These are phyloP conservation scores for Eimeria zaria DNA, from an alignment of 169 alveolate species.

Conservation along the genomic window DNA sequence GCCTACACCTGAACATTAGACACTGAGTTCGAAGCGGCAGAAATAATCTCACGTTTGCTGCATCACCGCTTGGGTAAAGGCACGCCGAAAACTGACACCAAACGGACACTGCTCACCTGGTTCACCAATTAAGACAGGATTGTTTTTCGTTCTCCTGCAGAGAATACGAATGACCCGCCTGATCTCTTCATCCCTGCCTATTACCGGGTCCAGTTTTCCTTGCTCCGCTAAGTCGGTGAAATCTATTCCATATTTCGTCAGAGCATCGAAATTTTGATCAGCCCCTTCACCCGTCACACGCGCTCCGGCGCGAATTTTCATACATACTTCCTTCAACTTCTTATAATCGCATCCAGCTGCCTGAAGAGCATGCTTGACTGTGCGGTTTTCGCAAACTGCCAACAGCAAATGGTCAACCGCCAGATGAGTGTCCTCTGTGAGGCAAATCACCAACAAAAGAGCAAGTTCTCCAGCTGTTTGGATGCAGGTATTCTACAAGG, in stretches of 20 bases:
- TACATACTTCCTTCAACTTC: constrained; percentile 76
- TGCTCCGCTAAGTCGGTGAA: constrained; percentile 93
- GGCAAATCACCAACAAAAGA: neutral
- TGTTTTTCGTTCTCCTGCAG: constrained; percentile 93
- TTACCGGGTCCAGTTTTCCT: constrained; percentile 94
- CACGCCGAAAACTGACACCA: neutral
- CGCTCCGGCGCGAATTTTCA: constrained; percentile 44
- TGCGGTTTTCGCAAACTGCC: constrained; percentile 65
- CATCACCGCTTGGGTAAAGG: neutral
- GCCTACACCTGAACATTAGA: constrained; percentile 88
- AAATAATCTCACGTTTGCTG: neutral
- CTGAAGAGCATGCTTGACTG: constrained; percentile 13
- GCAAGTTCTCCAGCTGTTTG: neutral
- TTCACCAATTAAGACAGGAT: constrained; percentile 94
- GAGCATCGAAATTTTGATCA: constrained; percentile 76
- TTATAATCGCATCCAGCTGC: constrained; percentile 55
- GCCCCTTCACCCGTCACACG: constrained; percentile 41
- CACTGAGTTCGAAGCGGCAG: neutral
- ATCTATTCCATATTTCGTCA: constrained; percentile 91
- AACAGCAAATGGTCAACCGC: constrained; percentile 72
- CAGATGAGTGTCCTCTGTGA: constrained; percentile 69
- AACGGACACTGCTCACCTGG: constrained; percentile 86
- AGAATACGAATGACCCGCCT: constrained; percentile 92
- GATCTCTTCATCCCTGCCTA: constrained; percentile 94
- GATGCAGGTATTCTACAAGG: neutral